Evolutionary conservation across 441 rosid genomes (phyloP), one percentile per base, ranked within the genome.

Genomic region (Eutrema salsugineum): DNA sequence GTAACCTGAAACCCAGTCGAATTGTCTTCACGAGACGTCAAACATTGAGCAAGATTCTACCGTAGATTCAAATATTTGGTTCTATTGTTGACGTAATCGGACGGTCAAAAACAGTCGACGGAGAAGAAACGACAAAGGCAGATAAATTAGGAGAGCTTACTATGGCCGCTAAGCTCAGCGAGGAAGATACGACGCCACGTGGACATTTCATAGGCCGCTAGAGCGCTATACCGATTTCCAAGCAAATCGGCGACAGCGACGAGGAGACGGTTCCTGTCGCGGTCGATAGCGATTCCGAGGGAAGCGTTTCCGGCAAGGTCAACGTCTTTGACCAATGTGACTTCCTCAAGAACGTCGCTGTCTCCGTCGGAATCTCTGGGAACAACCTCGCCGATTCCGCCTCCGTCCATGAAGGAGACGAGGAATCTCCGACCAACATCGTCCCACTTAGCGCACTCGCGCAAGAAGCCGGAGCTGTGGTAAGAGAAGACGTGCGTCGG

Each of bases 391-490:
- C 91, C 96, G 69, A 91, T 28, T 50, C 76, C 68, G 54, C 96
- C 96, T 1, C 97, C 96, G 33, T 86, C 95, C 47, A 94, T 56
- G 80, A 77, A 87, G 70, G 93, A 87, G 75, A 91, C 90, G 73
- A 94, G 80, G 83, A 94, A 94, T 11, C 96, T 86, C 54, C 82
- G 85, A 79, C 83, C 70, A 16, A 56, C 68, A 6, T 79, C 83
- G 80, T 94, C 98, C 98, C 98, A 94, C 87, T 89, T 91, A 68
- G 96, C 91, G 82, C 88, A 82, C 82, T 91, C 98, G 22, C 94
- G 91, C 77, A 94, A 19, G 76, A 77, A 85, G 16, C 91, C 91
- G 73, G 85, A 63, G 84, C 93, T 85, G 32, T 83, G 85, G 86
- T 89, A 94, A 76, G 77, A 86, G 81, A 77, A 82, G 60, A 86